These are phyloP conservation scores for Chytridiales sp. DNA, from an alignment of 371 early-diverging fungal species.

Conservation along the genomic window DNA sequence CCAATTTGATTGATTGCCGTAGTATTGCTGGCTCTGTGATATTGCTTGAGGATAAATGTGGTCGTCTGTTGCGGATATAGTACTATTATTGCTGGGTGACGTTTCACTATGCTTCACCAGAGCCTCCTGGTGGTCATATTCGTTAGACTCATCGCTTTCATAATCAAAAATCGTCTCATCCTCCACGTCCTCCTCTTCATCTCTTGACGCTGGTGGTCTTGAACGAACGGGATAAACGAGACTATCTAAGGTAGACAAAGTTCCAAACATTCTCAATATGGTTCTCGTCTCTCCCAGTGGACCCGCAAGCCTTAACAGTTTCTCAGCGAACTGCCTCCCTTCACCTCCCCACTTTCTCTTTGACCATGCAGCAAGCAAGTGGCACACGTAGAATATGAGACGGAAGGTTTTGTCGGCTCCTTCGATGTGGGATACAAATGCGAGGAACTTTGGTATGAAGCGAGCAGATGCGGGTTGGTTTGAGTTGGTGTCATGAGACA, in stretches of 20 bases:
- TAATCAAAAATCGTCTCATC: too few species aligned
- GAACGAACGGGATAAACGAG: too few species aligned
- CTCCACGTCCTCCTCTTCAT: neutral
- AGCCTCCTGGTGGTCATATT: too few species aligned
- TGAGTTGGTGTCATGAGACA: neutral
- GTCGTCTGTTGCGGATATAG: too few species aligned
- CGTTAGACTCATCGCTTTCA: too few species aligned
- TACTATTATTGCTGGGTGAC: too few species aligned
- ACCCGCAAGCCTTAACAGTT: constrained; percentile 1
- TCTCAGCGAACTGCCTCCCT: neutral
- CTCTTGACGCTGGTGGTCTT: too few species aligned
- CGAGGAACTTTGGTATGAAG: constrained; percentile 1
- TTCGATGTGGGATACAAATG: constrained; percentile 5
- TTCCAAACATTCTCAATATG: neutral
- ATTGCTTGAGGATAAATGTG: too few species aligned
- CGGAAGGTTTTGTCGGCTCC: constrained; percentile 10
- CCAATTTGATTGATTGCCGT: too few species aligned
- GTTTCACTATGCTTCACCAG: too few species aligned
- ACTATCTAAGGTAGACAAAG: neutral
- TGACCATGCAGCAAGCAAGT: neutral
- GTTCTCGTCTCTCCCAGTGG: neutral
- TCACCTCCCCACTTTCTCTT: too few species aligned
- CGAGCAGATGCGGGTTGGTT: neutral
- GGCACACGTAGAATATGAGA: neutral
- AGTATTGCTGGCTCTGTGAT: too few species aligned